A percentile compares a stretch with the other conserved stretches of the same genome.
phyloP scores from a whole-genome alignment of 208 protist species.

The Acanthamoeba royreba region DNA sequence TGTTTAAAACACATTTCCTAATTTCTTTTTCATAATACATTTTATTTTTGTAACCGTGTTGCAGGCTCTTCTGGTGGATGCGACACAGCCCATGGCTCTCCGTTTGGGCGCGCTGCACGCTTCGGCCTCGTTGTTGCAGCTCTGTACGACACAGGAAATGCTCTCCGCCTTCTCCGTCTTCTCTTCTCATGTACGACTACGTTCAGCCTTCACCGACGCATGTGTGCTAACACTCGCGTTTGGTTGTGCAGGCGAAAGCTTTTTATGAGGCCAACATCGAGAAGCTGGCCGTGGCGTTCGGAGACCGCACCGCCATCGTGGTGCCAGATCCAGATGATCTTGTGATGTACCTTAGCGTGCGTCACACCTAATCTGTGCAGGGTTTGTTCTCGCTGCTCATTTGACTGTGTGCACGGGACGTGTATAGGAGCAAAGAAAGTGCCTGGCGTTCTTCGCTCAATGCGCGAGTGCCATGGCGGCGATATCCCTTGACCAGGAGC shows the following conservation, averaged over 20 bases:
- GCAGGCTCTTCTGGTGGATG: background rate
- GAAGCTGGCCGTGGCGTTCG: background rate
- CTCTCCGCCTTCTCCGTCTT: background rate
- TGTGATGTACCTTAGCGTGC: background rate
- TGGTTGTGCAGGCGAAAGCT: background rate
- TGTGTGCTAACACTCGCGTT: background rate
- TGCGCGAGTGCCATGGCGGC: background rate
- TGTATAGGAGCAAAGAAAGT: background rate
- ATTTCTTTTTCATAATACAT: too few relatives aligned
- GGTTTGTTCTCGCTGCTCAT: background rate
- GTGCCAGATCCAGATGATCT: background rate
- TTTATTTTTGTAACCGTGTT: too few relatives aligned
- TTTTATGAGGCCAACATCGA: background rate
- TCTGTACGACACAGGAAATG: background rate
- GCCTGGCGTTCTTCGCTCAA: background rate
- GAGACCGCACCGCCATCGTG: background rate
- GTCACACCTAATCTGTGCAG: background rate
- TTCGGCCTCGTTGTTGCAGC: background rate
- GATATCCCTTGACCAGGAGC: background rate
- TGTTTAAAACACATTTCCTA: too few relatives aligned
- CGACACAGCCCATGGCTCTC: background rate
- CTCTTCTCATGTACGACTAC: background rate
- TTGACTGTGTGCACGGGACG: background rate
- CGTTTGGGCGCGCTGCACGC: background rate
- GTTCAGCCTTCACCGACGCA: background rate